Evolutionary conservation across 169 alveolate species (phyloP).

Genomic region (Sarcocystis neurona): DNA sequence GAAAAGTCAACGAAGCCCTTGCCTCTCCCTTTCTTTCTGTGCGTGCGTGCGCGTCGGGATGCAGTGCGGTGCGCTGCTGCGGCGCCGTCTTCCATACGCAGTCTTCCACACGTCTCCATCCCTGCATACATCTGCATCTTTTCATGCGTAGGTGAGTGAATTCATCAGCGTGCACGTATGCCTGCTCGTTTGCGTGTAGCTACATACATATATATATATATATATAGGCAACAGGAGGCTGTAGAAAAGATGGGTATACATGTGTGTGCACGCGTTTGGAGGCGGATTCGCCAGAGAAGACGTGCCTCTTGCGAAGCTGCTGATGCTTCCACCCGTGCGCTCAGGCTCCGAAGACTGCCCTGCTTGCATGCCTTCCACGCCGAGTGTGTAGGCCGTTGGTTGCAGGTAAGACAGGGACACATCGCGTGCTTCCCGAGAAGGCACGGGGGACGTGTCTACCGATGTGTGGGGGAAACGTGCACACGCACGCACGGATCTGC

Average conservation of each 20-base stretch:
- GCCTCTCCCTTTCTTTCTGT: neutral
- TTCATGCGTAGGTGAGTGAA: neutral
- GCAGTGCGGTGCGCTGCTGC: neutral
- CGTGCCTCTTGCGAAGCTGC: no score
- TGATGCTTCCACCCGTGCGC: no score
- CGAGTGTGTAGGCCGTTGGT: conserved; percentile 24
- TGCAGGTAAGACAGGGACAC: neutral
- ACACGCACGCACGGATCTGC: neutral
- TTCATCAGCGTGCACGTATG: neutral
- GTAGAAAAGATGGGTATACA: neutral
- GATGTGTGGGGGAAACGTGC: neutral
- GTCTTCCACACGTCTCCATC: neutral
- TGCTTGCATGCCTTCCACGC: conserved; percentile 22
- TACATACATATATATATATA: no score
- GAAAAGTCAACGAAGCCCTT: neutral
- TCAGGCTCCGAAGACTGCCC: conserved; percentile 24
- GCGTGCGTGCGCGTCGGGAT: neutral
- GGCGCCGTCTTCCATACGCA: neutral
- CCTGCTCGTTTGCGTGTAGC: neutral
- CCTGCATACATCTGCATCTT: neutral
- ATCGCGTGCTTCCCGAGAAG: neutral
- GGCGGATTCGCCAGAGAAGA: no score
- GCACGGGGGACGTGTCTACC: neutral
- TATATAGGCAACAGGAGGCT: no score
- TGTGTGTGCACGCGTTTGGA: neutral